These are phyloP conservation scores for Hippophae tibetana DNA, from an alignment of 306 rosid genomes.

Conservation along the genomic window DNA sequence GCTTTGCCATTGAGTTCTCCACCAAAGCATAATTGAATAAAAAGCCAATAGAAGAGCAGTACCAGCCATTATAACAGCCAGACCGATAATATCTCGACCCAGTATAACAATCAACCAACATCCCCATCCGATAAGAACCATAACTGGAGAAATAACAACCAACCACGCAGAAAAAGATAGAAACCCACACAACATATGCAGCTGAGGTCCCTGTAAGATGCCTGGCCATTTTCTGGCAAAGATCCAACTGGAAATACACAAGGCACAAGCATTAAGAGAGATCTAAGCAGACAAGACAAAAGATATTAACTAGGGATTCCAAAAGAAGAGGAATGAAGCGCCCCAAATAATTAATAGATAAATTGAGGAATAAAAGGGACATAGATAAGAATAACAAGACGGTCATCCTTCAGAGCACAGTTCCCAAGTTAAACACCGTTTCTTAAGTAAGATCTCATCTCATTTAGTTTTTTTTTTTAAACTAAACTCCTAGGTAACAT, in stretches of 20 bases:
- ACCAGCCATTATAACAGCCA: slow-evolving; percentile 99
- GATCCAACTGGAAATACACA: slow-evolving; percentile 68
- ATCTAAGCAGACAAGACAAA: background rate
- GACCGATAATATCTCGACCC: slow-evolving; percentile 92
- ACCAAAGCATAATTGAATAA: slow-evolving; percentile 99
- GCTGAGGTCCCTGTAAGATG: slow-evolving; percentile 89
- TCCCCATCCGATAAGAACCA: slow-evolving; percentile 83
- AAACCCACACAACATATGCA: slow-evolving; percentile 73
- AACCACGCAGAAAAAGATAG: slow-evolving; percentile 83
- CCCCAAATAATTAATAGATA: background rate
- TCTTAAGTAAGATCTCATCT: background rate
- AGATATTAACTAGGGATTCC: background rate
- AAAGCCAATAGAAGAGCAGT: slow-evolving; percentile 93
- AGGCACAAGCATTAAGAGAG: background rate
- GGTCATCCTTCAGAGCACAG: background rate
- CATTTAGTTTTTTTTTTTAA: background rate
- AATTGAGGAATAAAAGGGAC: background rate
- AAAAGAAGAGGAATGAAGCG: slow-evolving; percentile 6
- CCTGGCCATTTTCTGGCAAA: slow-evolving; percentile 98
- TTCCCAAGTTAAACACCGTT: background rate
- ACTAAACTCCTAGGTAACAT: too few species aligned
- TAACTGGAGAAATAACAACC: slow-evolving; percentile 77
- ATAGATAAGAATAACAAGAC: background rate
- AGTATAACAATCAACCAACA: slow-evolving; percentile 83
- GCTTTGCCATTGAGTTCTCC: slow-evolving; percentile 99